These are phyloP conservation scores for Xerocomellus intermedius DNA, from an alignment of 768 basidiomycete species.

Conservation along the genomic window DNA sequence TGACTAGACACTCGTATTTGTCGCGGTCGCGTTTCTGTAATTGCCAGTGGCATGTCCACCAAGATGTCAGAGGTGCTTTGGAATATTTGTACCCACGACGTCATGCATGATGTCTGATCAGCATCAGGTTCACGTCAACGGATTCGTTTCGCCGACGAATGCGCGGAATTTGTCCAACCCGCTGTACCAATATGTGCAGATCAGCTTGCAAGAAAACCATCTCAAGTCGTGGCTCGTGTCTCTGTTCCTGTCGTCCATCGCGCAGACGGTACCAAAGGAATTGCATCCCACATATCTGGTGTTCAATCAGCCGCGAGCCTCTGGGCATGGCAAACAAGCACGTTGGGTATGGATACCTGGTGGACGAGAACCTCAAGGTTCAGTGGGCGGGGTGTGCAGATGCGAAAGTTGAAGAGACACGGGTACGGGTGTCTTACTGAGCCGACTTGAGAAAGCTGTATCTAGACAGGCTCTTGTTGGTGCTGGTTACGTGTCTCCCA, in stretches of 20 bases:
- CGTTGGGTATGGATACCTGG: conserved; percentile 88
- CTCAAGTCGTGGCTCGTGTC: conserved; percentile 89
- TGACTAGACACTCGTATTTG: conserved; percentile 63
- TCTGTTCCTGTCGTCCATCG: conserved; percentile 76
- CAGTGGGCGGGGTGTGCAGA: conserved; percentile 93
- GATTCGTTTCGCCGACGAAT: conserved; percentile 62
- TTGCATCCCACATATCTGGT: conserved; percentile 74
- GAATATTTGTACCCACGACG: background rate
- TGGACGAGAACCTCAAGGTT: conserved; percentile 81
- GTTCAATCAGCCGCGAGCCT: conserved; percentile 74
- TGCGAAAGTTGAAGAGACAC: conserved; percentile 70
- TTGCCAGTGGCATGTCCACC: conserved; percentile 83
- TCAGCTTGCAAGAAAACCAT: conserved; percentile 93
- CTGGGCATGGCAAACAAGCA: conserved; percentile 87
- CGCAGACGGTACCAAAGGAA: conserved; percentile 58
- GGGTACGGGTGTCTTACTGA: conserved; percentile 63
- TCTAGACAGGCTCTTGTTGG: conserved; percentile 12
- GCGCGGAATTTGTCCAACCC: conserved; percentile 52
- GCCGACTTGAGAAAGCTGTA: conserved; percentile 44
- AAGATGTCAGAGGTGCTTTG: conserved; percentile 77
- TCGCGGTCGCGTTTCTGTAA: conserved; percentile 70
- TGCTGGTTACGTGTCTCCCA: conserved; percentile 29
- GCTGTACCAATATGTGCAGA: conserved; percentile 73
- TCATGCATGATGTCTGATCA: background rate
- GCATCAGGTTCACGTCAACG: conserved; percentile 69